Evolutionary conservation across 371 early-diverging fungal species (phyloP).

Genomic region (Caulochytrium protostelioides): DNA sequence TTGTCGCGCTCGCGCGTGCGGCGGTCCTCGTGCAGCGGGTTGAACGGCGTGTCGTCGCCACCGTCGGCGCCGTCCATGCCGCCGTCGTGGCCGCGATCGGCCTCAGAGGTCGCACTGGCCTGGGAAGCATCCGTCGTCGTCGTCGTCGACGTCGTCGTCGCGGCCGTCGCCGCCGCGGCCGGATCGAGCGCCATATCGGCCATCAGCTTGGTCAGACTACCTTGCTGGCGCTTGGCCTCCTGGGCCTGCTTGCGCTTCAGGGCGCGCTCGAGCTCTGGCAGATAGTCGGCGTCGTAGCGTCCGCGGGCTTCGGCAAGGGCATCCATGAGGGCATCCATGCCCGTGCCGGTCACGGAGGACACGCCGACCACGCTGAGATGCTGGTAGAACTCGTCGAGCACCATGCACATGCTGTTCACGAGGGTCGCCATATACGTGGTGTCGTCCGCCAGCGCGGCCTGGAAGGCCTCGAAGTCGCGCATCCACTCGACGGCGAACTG

Average conservation of each 20-base stretch:
- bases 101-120: background rate
- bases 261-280: too few relatives aligned
- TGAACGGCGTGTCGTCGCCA: too few relatives aligned
- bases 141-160: background rate
- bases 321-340: constrained; percentile 77
- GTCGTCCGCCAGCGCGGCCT: constrained; percentile 46
- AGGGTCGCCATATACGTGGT: constrained; percentile 67
- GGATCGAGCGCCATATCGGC: too few relatives aligned
- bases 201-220: too few relatives aligned
- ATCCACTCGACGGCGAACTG: constrained; percentile 89
- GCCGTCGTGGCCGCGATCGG: too few relatives aligned
- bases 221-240: background rate
- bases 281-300: constrained; percentile 66
- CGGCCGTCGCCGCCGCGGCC: too few relatives aligned
- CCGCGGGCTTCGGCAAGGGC: constrained; percentile 58
- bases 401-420: constrained; percentile 84
- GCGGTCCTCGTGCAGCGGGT: too few relatives aligned
- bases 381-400: constrained; percentile 96
- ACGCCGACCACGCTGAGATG: constrained; percentile 67
- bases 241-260: background rate
- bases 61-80: too few relatives aligned
- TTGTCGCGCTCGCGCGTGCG: too few relatives aligned
- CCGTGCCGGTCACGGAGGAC: constrained; percentile 82
- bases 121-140: background rate
- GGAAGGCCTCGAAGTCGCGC: constrained; percentile 87